These are phyloP conservation scores for Colletotrichum simmondsii DNA, from an alignment of 2,329 filamentous ascomycete genomes.

Conservation along the genomic window DNA sequence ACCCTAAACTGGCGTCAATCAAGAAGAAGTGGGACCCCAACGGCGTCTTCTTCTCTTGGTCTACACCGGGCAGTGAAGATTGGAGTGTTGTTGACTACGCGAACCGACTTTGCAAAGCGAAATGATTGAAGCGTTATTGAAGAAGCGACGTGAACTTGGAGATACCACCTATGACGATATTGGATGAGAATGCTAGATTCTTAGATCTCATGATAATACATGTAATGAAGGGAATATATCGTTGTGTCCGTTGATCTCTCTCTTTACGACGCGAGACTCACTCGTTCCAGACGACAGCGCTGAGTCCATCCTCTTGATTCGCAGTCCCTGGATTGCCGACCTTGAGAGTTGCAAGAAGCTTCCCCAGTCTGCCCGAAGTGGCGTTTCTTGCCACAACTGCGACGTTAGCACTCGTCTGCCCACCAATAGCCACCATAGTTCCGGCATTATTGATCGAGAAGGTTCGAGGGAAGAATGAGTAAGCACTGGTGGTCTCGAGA, in stretches of 20 bases:
- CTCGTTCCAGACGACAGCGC: conserved; percentile 60
- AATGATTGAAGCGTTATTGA: neutral
- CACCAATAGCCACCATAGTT: conserved; percentile 69
- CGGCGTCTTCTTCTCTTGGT: conserved; percentile 52
- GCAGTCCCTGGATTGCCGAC: conserved; percentile 52
- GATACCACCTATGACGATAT: conserved; percentile 11
- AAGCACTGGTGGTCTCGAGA: conserved; percentile 64
- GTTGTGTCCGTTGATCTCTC: neutral
- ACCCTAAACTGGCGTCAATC: conserved; percentile 47
- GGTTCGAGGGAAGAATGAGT: conserved; percentile 70
- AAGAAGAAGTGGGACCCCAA: conserved; percentile 63
- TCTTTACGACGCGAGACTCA: conserved; percentile 37
- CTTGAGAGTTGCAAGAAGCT: conserved; percentile 51
- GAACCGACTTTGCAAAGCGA: conserved; percentile 32
- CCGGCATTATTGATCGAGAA: conserved; percentile 71
- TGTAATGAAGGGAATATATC: neutral
- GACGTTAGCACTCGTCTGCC: conserved; percentile 69
- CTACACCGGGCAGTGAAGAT: conserved; percentile 33
- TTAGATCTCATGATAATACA: neutral
- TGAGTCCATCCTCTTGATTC: conserved; percentile 59
- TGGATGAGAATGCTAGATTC: neutral
- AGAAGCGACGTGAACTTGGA: neutral
- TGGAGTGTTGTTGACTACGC: conserved; percentile 33
- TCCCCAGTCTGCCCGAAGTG: conserved; percentile 64
- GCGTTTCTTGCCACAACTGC: conserved; percentile 67